Evolutionary conservation across 129 eudicot genomes (phyloP).

Genomic region (Ambrosia trifida): DNA sequence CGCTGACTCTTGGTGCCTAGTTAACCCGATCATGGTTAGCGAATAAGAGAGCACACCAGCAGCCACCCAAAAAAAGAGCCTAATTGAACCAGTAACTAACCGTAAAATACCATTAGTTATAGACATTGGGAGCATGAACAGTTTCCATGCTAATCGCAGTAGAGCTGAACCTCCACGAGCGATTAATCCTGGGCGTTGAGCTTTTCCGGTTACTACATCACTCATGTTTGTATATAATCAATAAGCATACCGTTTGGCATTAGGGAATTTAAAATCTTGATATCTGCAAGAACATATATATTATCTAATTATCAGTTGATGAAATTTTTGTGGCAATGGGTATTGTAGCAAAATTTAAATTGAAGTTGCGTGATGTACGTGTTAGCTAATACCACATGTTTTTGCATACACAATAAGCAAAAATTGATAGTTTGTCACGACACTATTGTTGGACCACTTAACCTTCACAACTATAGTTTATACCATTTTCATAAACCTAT

Average conservation of each 20-base stretch:
- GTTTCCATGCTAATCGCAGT: slow-evolving; percentile 64
- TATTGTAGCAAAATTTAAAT: not conserved
- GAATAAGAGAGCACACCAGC: slow-evolving; percentile 61
- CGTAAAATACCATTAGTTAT: slow-evolving; percentile 57
- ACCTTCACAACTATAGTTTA: not conserved
- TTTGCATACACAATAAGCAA: not conserved
- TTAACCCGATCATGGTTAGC: slow-evolving; percentile 47
- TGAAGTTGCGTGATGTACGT: not conserved
- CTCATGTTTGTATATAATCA: slow-evolving; percentile 10
- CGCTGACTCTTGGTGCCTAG: slow-evolving; percentile 26
- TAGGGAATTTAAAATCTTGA: no score
- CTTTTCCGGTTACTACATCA: slow-evolving; percentile 9
- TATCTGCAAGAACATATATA: not conserved
- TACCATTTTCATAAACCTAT: no score
- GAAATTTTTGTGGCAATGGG: slow-evolving; percentile 19
- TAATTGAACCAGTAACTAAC: slow-evolving; percentile 53
- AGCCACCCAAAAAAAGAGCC: slow-evolving; percentile 71
- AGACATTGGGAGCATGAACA: slow-evolving; percentile 66
- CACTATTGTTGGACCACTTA: not conserved
- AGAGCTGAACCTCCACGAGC: slow-evolving; percentile 19
- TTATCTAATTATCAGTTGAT: not conserved
- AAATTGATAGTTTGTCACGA: not conserved
- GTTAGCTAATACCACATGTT: not conserved
- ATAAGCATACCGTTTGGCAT: not conserved
- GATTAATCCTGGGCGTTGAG: slow-evolving; percentile 28